Evolutionary conservation across 1,284 basidiomycete species (phyloP).

Genomic region (Leccinum ponderosum): DNA sequence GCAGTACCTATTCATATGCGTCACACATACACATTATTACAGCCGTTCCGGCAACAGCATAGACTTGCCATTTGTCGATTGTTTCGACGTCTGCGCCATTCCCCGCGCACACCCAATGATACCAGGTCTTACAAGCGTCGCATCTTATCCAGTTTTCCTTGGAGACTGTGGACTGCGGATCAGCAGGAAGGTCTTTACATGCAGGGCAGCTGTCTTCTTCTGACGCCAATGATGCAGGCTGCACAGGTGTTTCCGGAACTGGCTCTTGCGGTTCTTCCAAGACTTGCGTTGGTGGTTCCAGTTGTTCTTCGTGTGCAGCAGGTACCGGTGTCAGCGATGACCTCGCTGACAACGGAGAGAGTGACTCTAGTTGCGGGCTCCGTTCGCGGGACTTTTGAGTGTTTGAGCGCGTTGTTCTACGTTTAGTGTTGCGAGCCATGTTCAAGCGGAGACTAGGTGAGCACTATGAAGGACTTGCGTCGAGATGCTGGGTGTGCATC

Average conservation of each 20-base stretch:
- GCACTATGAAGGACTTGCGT: slow-evolving; percentile 12
- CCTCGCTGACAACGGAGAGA: slow-evolving; percentile 31
- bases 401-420: slow-evolving; percentile 31
- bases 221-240: slow-evolving; percentile 14
- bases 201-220: slow-evolving; percentile 45
- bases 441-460: slow-evolving; percentile 7
- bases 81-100: slow-evolving; percentile 61
- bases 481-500: slow-evolving; percentile 9
- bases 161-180: slow-evolving; percentile 35
- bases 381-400: slow-evolving; percentile 31
- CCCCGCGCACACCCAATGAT: slow-evolving; percentile 80
- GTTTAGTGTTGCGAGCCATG: slow-evolving; percentile 35
- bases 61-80: slow-evolving; percentile 57
- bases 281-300: slow-evolving; percentile 19
- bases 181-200: slow-evolving; percentile 37
- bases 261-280: slow-evolving; percentile 21
- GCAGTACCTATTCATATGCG: slow-evolving; percentile 61
- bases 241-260: slow-evolving; percentile 15
- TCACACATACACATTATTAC: slow-evolving; percentile 15
- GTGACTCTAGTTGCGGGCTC: slow-evolving; percentile 28
- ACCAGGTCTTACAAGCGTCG: slow-evolving; percentile 78
- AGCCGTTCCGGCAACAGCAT: slow-evolving; percentile 10
- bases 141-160: slow-evolving; percentile 75
- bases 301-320: slow-evolving; percentile 24
- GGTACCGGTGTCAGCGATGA: slow-evolving; percentile 34